phyloP scores from a whole-genome alignment of 257 asterid species.

The Ophiorrhiza pumila region DNA sequence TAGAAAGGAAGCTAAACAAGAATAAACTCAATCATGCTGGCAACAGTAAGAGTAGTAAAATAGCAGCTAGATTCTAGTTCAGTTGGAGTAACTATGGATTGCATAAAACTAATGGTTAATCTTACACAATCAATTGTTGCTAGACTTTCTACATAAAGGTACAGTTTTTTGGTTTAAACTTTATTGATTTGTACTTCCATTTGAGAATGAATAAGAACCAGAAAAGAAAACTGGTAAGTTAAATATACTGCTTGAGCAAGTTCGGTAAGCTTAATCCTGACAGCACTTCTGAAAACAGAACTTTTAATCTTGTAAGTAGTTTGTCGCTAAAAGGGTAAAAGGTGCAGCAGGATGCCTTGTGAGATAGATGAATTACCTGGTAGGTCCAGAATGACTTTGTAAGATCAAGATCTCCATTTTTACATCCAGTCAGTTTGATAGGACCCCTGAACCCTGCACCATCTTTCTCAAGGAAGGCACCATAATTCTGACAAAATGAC shows the following conservation, averaged over 20 bases:
- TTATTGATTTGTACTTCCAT: background rate
- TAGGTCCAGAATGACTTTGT: constrained; percentile 64
- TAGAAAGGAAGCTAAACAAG: background rate
- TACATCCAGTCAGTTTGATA: constrained; percentile 59
- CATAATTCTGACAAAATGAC: constrained; percentile 66
- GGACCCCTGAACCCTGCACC: constrained; percentile 92
- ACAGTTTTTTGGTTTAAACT: background rate
- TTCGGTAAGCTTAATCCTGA: background rate
- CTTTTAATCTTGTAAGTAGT: background rate
- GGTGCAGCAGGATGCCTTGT: background rate
- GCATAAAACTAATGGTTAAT: background rate
- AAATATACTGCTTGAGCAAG: background rate
- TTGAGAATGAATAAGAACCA: background rate
- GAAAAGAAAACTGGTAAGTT: background rate
- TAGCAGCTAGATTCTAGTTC: background rate
- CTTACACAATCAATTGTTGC: background rate
- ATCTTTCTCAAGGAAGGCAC: constrained; percentile 91
- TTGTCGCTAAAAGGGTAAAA: background rate
- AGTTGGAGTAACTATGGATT: background rate
- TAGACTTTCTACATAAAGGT: background rate
- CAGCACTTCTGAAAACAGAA: background rate
- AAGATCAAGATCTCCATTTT: constrained; percentile 67
- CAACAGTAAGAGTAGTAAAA: background rate
- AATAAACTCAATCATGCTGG: background rate
- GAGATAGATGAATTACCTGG: constrained; percentile 48